Evolutionary conservation across 495 filamentous ascomycete species (phyloP), one percentile per base, ranked within the genome.

Genomic region (Bathelium albidoporum): DNA sequence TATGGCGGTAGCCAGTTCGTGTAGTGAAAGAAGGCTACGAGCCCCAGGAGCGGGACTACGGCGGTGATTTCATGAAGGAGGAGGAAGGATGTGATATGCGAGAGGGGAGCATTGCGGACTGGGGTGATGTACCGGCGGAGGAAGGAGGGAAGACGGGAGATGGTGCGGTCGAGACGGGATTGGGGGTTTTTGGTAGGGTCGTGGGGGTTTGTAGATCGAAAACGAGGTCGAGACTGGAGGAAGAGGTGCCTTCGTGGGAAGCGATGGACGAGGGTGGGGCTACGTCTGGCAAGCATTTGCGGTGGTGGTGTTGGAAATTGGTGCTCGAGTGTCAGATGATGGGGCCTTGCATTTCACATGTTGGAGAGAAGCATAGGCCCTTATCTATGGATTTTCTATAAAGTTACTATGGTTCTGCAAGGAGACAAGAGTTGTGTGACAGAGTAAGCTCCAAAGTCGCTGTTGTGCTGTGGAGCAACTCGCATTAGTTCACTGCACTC

Each of bases 41-140:
- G 80, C 0, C 85, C 88, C 31, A 92, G 72, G 0, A 97, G 73
- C 0, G 94, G 92, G 2, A 91, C 65, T 16, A 97, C 73, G 20
- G 94, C 94, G 0, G 94, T 97, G 34, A 95, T 63, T 72, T 98
- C 94, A 78, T 98, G 94, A 0, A 98, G 82, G 44, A 96, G 76
- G 11, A 98, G 76, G 73, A 98, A 98, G 2, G 94, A 83, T 7
- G 85, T 84, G 43, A 96, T 78, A 75, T 96, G 90, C 2, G 89
- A 88, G 26, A 90, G 66, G 0, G 94, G 93, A 11, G 91, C 91
- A 58, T 79, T 77, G 62, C 85, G 80, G 11, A 98, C 80, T 20
- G 84, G 83, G 36, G 75, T 74, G 41, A 88, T 86, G 74, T 89
- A 90, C 44, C 74, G 74, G 26, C 80, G 87, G 20, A 95, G 79